These are phyloP conservation scores for Bertia moriformis DNA, from an alignment of 2,329 filamentous ascomycete genomes.

Conservation along the genomic window DNA sequence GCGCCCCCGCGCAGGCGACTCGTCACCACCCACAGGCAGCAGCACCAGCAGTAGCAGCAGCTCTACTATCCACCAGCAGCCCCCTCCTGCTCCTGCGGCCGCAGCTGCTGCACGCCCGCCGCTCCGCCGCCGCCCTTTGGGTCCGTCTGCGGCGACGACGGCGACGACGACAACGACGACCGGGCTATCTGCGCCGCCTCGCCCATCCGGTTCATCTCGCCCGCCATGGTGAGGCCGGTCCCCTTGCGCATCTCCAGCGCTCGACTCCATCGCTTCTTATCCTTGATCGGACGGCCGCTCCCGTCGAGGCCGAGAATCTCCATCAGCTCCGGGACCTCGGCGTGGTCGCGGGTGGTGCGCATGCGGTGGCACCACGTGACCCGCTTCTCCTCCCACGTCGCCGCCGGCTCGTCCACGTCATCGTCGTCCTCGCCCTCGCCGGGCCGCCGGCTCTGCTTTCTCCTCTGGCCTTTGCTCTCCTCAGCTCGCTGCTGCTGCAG, in stretches of 20 bases:
- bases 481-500: slow-evolving; percentile 2
- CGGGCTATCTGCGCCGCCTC: no score
- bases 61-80: no score
- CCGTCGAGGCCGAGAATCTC: slow-evolving; percentile 43
- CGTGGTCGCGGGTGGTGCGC: slow-evolving; percentile 64
- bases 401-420: slow-evolving; percentile 11
- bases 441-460: slow-evolving; percentile 1
- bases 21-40: no score
- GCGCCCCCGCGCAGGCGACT: no score
- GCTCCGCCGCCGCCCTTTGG: no score
- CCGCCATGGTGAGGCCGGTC: slow-evolving; percentile 33
- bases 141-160: slow-evolving; percentile 82
- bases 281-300: slow-evolving; percentile 17
- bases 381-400: slow-evolving; percentile 34
- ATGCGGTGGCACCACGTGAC: slow-evolving; percentile 74
- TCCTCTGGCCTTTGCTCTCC: neutral
- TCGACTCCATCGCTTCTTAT: slow-evolving; percentile 28
- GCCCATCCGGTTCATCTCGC: slow-evolving; percentile 30
- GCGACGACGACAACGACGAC: slow-evolving; percentile 76
- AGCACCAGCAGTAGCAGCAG: no score
- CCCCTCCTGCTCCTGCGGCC: no score
- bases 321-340: slow-evolving; percentile 53
- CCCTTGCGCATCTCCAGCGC: slow-evolving; percentile 34
- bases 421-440: slow-evolving; percentile 5
- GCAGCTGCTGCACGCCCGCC: no score